These are phyloP conservation scores for Sarocladiaceae sp. DNA, from an alignment of 2,329 filamentous ascomycete genomes.

Conservation along the genomic window DNA sequence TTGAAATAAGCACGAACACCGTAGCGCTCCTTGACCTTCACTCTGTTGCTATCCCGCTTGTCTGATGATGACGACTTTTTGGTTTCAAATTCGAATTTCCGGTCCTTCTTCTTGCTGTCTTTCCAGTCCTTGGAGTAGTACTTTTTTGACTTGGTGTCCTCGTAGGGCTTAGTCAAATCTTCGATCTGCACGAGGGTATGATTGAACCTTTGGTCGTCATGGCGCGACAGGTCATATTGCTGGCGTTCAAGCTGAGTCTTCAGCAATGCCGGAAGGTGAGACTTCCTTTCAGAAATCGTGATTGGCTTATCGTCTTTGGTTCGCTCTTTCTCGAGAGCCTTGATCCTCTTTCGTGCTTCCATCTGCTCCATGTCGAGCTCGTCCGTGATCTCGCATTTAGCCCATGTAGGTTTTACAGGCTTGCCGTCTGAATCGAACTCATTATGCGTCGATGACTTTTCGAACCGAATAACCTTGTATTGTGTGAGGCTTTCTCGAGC, in stretches of 20 bases:
- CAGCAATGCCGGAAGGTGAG: conserved; percentile 26
- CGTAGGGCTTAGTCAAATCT: not conserved
- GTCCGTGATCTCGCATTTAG: conserved; percentile 24
- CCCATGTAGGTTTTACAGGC: conserved; percentile 31
- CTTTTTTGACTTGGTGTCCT: conserved; percentile 6
- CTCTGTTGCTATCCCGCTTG: not conserved
- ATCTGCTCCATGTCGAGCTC: conserved; percentile 30
- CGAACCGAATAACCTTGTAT: conserved; percentile 34
- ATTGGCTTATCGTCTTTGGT: not conserved
- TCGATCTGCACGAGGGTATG: conserved; percentile 8
- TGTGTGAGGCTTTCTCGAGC: conserved; percentile 33
- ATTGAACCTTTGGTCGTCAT: conserved; percentile 1
- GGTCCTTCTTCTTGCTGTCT: conserved; percentile 14
- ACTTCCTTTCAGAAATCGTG: conserved; percentile 29
- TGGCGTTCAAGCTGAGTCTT: conserved; percentile 34
- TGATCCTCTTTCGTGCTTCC: conserved; percentile 30
- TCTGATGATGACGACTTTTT: too few species aligned
- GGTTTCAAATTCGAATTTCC: conserved; percentile 9
- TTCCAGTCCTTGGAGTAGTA: conserved; percentile 14
- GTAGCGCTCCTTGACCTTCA: conserved; percentile 2
- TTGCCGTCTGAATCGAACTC: conserved; percentile 30
- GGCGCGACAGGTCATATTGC: not conserved
- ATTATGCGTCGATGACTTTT: conserved; percentile 28
- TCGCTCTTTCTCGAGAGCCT: conserved; percentile 25
- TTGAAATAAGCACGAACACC: conserved; percentile 3